A percentile compares a stretch with the other conserved stretches of the same genome.
These are phyloP conservation scores for Lyophyllum decastes DNA, from an alignment of 768 basidiomycete genomes.

Conservation along the genomic window DNA sequence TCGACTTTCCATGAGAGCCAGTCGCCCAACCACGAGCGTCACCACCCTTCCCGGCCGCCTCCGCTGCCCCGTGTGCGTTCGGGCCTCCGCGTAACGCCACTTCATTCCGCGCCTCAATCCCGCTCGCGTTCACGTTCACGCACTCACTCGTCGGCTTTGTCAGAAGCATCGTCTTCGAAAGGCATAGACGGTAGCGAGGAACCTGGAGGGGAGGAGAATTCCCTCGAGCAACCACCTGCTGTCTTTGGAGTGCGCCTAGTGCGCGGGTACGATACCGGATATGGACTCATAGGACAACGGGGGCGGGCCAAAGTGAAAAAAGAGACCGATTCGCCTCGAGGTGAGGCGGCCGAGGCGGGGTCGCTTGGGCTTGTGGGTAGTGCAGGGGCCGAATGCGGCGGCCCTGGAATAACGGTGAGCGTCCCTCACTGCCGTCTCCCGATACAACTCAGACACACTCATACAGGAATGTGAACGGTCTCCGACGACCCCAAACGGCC, in stretches of 20 bases:
- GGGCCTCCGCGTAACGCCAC: slow-evolving; percentile 16
- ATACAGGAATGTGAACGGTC: not conserved
- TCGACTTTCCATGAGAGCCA: slow-evolving; percentile 20
- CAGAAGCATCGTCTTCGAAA: slow-evolving; percentile 7
- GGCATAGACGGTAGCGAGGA: not conserved
- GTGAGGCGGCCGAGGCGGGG: not conserved
- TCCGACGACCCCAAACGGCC: not conserved
- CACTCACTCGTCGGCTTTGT: slow-evolving; percentile 14
- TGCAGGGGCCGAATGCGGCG: too few relatives aligned
- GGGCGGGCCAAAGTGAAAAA: slow-evolving; percentile 20
- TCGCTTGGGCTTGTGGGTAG: too few relatives aligned
- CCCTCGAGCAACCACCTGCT: slow-evolving; percentile 2
- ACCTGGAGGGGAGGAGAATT: not conserved
- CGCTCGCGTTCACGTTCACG: slow-evolving; percentile 1
- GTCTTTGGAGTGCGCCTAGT: slow-evolving; percentile 29
- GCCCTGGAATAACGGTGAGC: too few relatives aligned
- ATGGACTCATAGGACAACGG: slow-evolving; percentile 6
- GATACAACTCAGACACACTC: not conserved
- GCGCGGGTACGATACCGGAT: not conserved
- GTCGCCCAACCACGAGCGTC: slow-evolving; percentile 12
- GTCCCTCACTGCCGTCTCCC: too few relatives aligned
- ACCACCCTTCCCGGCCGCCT: slow-evolving; percentile 5
- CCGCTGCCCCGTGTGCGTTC: slow-evolving; percentile 4
- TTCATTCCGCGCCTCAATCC: slow-evolving; percentile 19
- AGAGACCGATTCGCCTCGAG: not conserved